A percentile compares a stretch with the other conserved stretches of the same genome.
These are phyloP conservation scores for Pisolithus orientalis DNA, from an alignment of 768 basidiomycete genomes.

Conservation along the genomic window DNA sequence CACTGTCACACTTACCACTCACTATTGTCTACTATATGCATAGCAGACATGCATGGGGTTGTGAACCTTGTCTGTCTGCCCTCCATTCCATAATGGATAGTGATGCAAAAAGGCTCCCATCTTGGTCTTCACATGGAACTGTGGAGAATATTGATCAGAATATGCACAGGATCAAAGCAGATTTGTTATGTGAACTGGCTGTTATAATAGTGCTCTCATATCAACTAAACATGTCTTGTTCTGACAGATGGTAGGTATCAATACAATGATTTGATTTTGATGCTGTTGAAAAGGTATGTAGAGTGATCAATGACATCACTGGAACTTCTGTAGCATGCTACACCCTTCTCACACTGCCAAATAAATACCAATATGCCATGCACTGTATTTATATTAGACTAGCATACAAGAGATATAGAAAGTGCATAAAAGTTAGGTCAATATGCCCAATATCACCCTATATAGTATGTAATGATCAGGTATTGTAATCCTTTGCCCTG, in stretches of 20 bases:
- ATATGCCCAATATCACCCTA: too few relatives aligned
- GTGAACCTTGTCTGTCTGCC: slow-evolving; percentile 45
- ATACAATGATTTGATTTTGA: slow-evolving; percentile 67
- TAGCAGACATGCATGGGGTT: slow-evolving; percentile 40
- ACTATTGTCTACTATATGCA: slow-evolving; percentile 60
- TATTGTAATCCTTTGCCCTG: too few relatives aligned
- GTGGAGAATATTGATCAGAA: slow-evolving; percentile 40
- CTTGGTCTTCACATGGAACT: slow-evolving; percentile 49
- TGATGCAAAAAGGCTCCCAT: slow-evolving; percentile 51
- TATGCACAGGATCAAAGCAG: slow-evolving; percentile 60
- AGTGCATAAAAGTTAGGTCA: too few relatives aligned
- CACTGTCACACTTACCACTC: slow-evolving; percentile 41
- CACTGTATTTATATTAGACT: too few relatives aligned
- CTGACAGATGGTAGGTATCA: slow-evolving; percentile 37
- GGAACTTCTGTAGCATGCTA: too few relatives aligned
- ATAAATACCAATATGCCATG: too few relatives aligned
- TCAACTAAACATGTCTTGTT: neutral
- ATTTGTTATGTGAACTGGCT: slow-evolving; percentile 64
- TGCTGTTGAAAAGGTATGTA: slow-evolving; percentile 49
- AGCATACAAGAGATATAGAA: too few relatives aligned
- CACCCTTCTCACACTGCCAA: too few relatives aligned
- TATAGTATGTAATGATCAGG: too few relatives aligned
- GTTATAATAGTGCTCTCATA: slow-evolving; percentile 36
- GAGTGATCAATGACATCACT: too few relatives aligned
- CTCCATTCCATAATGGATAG: slow-evolving; percentile 64